Base-by-base conservation (phyloP, 352 stramenopile genomes). In the Nothophytophthora sp. region DNA sequence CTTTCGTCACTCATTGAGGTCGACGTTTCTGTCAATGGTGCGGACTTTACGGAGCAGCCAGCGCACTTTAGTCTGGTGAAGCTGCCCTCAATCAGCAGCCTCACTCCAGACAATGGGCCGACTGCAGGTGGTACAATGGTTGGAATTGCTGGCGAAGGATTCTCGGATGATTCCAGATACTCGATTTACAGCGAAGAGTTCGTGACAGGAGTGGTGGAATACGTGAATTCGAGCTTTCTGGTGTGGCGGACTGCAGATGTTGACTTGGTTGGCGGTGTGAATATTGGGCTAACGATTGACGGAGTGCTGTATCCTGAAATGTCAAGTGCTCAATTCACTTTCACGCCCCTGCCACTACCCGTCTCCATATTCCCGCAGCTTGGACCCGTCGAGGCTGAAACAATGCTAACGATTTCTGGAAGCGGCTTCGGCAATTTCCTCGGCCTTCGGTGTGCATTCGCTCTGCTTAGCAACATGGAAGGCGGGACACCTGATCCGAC, bases 21-120 rank as follows among this genome's bases (percentile, higher is more conserved):
- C 1, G 48, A 63, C 36, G 35, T 72, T 27, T 72, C 67, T 23
- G 24, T 72, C 13, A 74, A 77, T 42, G 67, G 63, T 1, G 35
- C 59, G 4, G 67, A 73, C 4, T 71, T 66, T 48, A 63, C 62
- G 24, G 34, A 29, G 0, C 19, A 43, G 0, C 33, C 55, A 11
- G 22, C 1, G 25, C 10, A 13, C 0, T 47, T 72, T 16, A 24
- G 7, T n/a, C 20, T 73, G 6, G 16, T 60, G 11, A 25, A 55
- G 44, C 20, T 23, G n/a, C 55, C 63, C 20, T 43, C 24, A 0
- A 37, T 78, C 25, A 35, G 33, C 13, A 45, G 1, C 0, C 18
- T 58, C 16, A 41, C 34, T 5, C 65, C 65, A 0, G 15, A 50
- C 23, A 75, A 74, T 42, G 64, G 55, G 13, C 53, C 56, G 6